These are phyloP conservation scores for Cryptosporidium meleagridis DNA, from an alignment of 169 alveolate genomes.

Conservation along the genomic window DNA sequence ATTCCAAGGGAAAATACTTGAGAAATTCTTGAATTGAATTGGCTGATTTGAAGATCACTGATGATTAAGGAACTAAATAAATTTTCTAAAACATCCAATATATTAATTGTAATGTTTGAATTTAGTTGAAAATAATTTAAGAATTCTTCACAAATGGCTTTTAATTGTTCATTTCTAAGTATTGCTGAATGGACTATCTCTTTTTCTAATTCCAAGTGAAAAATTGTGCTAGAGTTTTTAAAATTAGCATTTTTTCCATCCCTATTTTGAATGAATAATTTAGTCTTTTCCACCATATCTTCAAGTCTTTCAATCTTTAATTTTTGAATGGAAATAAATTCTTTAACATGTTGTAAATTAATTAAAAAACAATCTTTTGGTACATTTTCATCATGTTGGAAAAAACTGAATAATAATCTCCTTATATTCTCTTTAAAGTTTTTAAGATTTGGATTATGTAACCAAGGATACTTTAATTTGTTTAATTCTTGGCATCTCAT, in stretches of 20 bases:
- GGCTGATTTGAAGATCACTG: not conserved
- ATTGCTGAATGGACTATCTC: not conserved
- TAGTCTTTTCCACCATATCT: not conserved
- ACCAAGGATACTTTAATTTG: slow-evolving; percentile 34
- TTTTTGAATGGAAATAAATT: not conserved
- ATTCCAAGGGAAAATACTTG: not conserved
- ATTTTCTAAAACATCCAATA: not conserved
- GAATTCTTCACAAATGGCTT: not conserved
- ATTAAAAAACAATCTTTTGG: not conserved
- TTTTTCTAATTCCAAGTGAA: not conserved
- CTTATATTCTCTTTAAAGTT: not conserved
- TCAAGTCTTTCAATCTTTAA: not conserved
- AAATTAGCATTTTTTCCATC: not conserved
- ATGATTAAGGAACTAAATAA: not conserved
- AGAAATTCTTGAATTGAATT: not conserved
- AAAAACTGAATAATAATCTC: not conserved
- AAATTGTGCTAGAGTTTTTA: not conserved
- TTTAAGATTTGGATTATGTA: not conserved
- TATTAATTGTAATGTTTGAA: not conserved
- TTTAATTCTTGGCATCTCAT: not conserved
- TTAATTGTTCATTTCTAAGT: not conserved
- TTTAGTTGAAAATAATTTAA: not conserved
- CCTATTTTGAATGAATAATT: not conserved
- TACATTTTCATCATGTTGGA: not conserved
- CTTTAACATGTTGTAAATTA: not conserved